Base-by-base conservation (phyloP, 345 rosid species). In the Eucalyptus cladocalyx region DNA sequence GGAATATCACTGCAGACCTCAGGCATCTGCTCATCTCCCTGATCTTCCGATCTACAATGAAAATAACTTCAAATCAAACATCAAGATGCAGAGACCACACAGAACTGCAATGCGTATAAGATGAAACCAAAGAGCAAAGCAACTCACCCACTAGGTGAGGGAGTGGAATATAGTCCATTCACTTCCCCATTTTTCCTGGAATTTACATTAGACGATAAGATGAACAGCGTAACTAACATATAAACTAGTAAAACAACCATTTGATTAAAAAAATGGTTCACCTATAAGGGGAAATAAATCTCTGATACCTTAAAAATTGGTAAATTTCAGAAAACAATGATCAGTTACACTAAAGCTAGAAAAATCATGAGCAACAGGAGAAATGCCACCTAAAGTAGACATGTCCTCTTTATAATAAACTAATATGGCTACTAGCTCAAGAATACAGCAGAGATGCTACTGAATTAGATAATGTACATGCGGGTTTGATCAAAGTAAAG, bases 181-280 rank as follows among this genome's bases (percentile, higher is more conserved):
- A 92, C 86, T 40, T 93, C 92, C 45, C 91, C 94, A 45, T 93
- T 92, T 51, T 92, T 94, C 90, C 95, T 95, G 91, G 69, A 87
- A 89, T 87, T 21, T 86, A 60, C 69, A 67, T 1, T 30, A 89
- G 80, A 14, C 18, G 32, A 18, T 17, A n/a, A 86, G 8, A 89
- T 37, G 47, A 21, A 45, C 23, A 76, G 43, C 45, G 37, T 17
- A 69, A 65, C 81, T 62, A 34, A 80, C 34, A 21, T 6, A 87
- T 4, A 40, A 76, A 37, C 42, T 10, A 37, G 45, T 37, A 19
- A 76, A 76, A 40, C 47, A 23, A 76, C 83, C 83, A 37, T 19
- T 76, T 37, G 47, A 40, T 21, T 21, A 40, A 37, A 37, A 34
- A 40, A 72, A 10, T 10, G 28, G 28, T 40, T 40, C 81, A 34